Base-by-base conservation (phyloP, 2,329 filamentous ascomycete genomes). In the Paracoccidioides lutzii region DNA sequence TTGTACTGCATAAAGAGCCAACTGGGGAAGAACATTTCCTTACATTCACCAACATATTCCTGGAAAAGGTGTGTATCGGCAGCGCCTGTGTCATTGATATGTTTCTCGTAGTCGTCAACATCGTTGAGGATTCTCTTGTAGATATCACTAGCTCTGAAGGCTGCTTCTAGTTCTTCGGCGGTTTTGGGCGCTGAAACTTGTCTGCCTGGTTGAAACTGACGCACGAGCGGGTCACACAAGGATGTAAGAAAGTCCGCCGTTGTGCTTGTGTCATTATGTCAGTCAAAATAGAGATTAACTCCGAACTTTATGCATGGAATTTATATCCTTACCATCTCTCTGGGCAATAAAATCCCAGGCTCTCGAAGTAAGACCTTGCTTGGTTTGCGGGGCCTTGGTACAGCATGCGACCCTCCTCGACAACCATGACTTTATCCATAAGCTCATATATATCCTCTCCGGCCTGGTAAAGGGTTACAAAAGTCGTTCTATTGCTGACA, bases 341-440 rank as follows among this genome's bases (percentile, higher is more conserved):
- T 0, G 79, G 78, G 57, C 75, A 81, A 51, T 80, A 63, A 66
- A 82, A 86, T 8, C 84, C 84, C 14, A 87, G 74, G 52, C 81
- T 75, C 57, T 81, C 74, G 64, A 88, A 87, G 67, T 86, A 88
- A 56, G 79, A 73, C 55, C 76, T 78, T 3, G 85, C 84, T 46
- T 80, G 74, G n/a, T 73, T 71, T 3, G 78, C 76, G 2, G 78
- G 80, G 0, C 84, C 84, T 64, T 82, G 81, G 70, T 80, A 88
- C 54, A 87, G 79, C 70, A 83, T 81, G 4, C 82, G 80, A 0
- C 87, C 87, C 52, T 81, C 74, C 60, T 90, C 84, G 54, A 91
- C 87, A 22, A 90, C 81, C 52, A 90, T 69, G 2, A 90, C 87
- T 69, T 90, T 90, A 67, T 93, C 87, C 79, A 90, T 87, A 37